Evolutionary conservation across 768 basidiomycete genomes (phyloP).

Genomic region (Boletus pseudopeckii): DNA sequence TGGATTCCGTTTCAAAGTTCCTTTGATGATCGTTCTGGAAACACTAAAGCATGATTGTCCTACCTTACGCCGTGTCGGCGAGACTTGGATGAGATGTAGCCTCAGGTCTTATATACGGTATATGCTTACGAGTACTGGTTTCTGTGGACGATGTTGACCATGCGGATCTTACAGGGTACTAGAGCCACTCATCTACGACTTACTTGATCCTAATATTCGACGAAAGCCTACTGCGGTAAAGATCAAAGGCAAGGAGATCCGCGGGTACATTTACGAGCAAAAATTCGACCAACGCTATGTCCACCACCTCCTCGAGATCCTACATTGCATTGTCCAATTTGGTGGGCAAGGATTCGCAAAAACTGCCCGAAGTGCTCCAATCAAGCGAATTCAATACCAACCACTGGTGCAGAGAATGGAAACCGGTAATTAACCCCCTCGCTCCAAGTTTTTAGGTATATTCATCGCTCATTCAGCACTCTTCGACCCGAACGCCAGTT

Average conservation of each 20-base stretch:
- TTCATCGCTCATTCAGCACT: conserved; percentile 18
- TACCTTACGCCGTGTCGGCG: conserved; percentile 69
- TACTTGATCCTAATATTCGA: conserved; percentile 67
- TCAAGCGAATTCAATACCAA: conserved; percentile 63
- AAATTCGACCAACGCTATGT: conserved; percentile 75
- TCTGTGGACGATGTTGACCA: background rate
- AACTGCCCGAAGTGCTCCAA: conserved; percentile 57
- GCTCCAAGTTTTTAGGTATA: background rate
- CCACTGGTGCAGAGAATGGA: conserved; percentile 62
- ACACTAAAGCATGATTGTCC: conserved; percentile 77
- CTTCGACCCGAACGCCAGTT: conserved; percentile 56
- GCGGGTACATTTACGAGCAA: conserved; percentile 64
- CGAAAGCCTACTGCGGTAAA: conserved; percentile 48
- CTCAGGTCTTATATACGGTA: conserved; percentile 90
- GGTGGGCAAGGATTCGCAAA: conserved; percentile 88
- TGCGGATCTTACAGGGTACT: conserved; percentile 56
- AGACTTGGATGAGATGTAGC: conserved; percentile 97
- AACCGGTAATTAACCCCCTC: conserved; percentile 40
- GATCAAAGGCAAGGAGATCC: conserved; percentile 63
- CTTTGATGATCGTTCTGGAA: conserved; percentile 86
- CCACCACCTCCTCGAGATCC: conserved; percentile 70
- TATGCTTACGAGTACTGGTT: conserved; percentile 27
- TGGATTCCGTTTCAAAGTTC: conserved; percentile 78
- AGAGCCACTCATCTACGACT: conserved; percentile 79
- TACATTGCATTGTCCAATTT: conserved; percentile 76